A percentile compares a stretch with the other conserved stretches of the same genome.
Evolutionary conservation across 257 asterid species (phyloP).

Genomic region (Voacanga thouarsii): DNA sequence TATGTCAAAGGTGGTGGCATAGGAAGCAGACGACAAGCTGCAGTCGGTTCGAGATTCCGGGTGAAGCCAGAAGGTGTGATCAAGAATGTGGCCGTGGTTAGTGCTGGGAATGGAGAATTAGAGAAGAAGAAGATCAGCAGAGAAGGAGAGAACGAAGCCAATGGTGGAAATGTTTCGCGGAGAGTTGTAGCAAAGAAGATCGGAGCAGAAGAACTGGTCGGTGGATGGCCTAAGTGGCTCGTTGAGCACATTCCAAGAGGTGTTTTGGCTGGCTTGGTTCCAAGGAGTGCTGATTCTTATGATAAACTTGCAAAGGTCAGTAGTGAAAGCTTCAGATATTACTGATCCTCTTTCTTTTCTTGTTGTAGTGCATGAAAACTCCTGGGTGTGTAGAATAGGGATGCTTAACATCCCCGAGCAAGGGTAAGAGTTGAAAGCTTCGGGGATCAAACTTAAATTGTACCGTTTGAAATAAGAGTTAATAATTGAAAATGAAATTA

Average conservation of each 20-base stretch:
- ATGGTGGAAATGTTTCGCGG: slow-evolving; percentile 18
- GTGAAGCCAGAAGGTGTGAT: slow-evolving; percentile 4
- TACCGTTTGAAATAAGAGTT: too few relatives aligned
- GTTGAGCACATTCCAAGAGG: slow-evolving; percentile 45
- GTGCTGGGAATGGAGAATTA: slow-evolving; percentile 9
- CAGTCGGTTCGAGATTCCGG: neutral
- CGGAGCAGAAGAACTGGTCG: slow-evolving; percentile 43
- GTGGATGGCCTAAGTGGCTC: slow-evolving; percentile 84
- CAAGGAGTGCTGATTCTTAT: slow-evolving; percentile 72
- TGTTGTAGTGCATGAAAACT: neutral
- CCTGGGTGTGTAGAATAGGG: too few relatives aligned
- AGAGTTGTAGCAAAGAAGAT: slow-evolving; percentile 34
- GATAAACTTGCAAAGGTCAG: slow-evolving; percentile 68
- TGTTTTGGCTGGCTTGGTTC: slow-evolving; percentile 48
- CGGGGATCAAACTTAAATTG: too few relatives aligned
- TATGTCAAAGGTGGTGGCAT: slow-evolving; percentile 21
- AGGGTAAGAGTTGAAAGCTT: too few relatives aligned
- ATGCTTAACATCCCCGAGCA: too few relatives aligned
- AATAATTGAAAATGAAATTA: too few relatives aligned
- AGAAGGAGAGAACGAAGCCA: slow-evolving; percentile 14
- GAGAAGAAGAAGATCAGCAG: slow-evolving; percentile 14
- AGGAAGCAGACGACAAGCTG: slow-evolving; percentile 9
- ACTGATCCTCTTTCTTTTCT: too few relatives aligned
- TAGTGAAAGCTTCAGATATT: neutral
- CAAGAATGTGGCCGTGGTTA: slow-evolving; percentile 20